Percentiles rank a stretch among this genome's conserved stretches.
Evolutionary conservation across 306 rosid genomes (phyloP).

Genomic region (Arachis stenosperma): DNA sequence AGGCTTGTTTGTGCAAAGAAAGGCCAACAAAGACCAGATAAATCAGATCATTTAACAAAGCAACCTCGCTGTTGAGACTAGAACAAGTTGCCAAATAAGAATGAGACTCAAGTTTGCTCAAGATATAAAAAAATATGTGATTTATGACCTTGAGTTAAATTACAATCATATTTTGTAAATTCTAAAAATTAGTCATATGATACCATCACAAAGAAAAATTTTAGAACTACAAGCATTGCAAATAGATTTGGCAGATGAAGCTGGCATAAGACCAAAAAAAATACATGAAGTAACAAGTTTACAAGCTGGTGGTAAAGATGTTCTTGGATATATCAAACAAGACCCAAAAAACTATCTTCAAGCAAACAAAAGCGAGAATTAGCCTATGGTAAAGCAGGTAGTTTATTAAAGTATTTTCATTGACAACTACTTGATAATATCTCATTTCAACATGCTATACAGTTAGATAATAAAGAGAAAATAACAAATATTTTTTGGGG

Average conservation of each 20-base stretch:
- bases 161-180: background rate
- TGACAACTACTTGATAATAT: no score
- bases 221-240: background rate
- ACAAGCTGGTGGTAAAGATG: background rate
- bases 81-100: background rate
- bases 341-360: background rate
- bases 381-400: no score
- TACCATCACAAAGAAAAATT: background rate
- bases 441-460: no score
- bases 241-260: no score
- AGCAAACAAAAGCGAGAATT: no score
- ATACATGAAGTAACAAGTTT: no score
- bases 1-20: no score
- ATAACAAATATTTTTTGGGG: no score
- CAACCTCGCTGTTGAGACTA: background rate
- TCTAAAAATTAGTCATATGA: background rate
- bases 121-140: background rate
- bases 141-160: background rate
- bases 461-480: no score
- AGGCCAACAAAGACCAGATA: background rate
- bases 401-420: no score
- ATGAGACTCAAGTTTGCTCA: background rate
- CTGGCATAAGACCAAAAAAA: background rate
- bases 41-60: background rate
- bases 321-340: background rate